A percentile compares a stretch with the other conserved stretches of the same genome.
These are phyloP conservation scores for Drechslera avenae DNA, from an alignment of 2,329 filamentous ascomycete species.

Conservation along the genomic window DNA sequence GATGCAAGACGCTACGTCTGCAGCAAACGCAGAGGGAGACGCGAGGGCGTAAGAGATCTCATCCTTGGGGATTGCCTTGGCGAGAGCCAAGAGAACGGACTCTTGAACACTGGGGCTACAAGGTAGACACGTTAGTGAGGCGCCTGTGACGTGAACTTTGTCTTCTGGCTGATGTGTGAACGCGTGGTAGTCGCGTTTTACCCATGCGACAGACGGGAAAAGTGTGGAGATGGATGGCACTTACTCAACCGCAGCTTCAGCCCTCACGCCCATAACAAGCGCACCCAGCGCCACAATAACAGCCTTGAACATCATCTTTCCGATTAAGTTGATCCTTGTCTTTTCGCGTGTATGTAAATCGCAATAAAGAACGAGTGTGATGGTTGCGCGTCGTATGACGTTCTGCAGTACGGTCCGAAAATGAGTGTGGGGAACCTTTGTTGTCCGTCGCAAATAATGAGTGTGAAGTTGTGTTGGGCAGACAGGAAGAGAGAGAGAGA, in stretches of 20 bases:
- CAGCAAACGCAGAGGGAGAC: slow-evolving; percentile 49
- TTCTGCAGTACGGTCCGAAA: slow-evolving; percentile 12
- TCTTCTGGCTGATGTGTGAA: not conserved
- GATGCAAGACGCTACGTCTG: slow-evolving; percentile 52
- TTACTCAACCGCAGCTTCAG: slow-evolving; percentile 33
- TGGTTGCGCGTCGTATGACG: slow-evolving; percentile 1
- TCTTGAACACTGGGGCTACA: slow-evolving; percentile 32
- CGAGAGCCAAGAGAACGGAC: slow-evolving; percentile 51
- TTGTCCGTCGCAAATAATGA: slow-evolving; percentile 22
- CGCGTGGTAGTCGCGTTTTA: slow-evolving; percentile 1
- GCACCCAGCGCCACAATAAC: slow-evolving; percentile 35
- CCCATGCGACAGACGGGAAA: not conserved
- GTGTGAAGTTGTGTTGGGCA: slow-evolving; percentile 18
- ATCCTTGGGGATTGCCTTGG: slow-evolving; percentile 53
- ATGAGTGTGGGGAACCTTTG: slow-evolving; percentile 33
- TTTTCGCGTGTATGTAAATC: slow-evolving; percentile 8
- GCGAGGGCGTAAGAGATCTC: slow-evolving; percentile 49
- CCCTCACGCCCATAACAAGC: slow-evolving; percentile 35
- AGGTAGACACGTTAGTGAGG: slow-evolving; percentile 14
- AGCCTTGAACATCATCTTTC: slow-evolving; percentile 40
- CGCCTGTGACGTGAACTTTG: not conserved
- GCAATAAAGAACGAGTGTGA: slow-evolving; percentile 14
- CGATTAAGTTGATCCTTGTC: not conserved
- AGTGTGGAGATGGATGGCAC: slow-evolving; percentile 6
- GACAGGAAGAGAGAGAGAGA: slow-evolving; percentile 21